Evolutionary conservation across 805 yeast species (phyloP).

Genomic region (Metschnikowia anglica): DNA sequence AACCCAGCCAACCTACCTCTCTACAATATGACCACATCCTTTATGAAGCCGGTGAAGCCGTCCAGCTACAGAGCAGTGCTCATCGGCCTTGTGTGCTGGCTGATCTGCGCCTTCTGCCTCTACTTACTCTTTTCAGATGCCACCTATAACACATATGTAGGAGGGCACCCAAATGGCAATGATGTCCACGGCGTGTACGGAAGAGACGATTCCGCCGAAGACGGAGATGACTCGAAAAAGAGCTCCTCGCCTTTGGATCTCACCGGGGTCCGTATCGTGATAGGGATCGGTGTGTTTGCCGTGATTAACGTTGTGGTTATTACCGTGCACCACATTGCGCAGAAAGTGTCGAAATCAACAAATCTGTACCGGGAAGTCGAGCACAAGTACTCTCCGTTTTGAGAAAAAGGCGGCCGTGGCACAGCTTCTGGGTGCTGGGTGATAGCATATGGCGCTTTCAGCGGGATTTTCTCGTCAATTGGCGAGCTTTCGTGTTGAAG

Average conservation of each 20-base stretch:
- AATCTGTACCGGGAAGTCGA: constrained; percentile 37
- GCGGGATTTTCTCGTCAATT: too few species aligned
- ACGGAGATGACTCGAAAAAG: too few species aligned
- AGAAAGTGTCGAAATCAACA: constrained; percentile 28
- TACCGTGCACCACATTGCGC: constrained; percentile 38
- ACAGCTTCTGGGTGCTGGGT: too few species aligned
- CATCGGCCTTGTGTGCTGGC: neutral
- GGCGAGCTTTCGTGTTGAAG: too few species aligned
- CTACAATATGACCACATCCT: too few species aligned
- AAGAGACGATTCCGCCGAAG: constrained; percentile 7
- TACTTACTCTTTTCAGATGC: neutral
- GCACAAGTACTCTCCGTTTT: constrained; percentile 22
- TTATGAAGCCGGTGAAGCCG: too few species aligned
- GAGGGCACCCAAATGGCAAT: neutral
- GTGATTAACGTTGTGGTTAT: constrained; percentile 38
- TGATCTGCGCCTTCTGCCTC: neutral
- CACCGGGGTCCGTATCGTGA: constrained; percentile 30
- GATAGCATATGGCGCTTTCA: too few species aligned
- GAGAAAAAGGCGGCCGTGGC: neutral
- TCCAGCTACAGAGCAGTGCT: too few species aligned
- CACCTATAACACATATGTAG: neutral
- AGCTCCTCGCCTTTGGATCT: constrained; percentile 11
- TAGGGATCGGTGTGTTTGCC: constrained; percentile 37
- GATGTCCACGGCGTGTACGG: neutral
- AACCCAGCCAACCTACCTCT: too few species aligned